Evolutionary conservation across 352 stramenopile genomes (phyloP).

Genomic region (Phytophthora litchii): DNA sequence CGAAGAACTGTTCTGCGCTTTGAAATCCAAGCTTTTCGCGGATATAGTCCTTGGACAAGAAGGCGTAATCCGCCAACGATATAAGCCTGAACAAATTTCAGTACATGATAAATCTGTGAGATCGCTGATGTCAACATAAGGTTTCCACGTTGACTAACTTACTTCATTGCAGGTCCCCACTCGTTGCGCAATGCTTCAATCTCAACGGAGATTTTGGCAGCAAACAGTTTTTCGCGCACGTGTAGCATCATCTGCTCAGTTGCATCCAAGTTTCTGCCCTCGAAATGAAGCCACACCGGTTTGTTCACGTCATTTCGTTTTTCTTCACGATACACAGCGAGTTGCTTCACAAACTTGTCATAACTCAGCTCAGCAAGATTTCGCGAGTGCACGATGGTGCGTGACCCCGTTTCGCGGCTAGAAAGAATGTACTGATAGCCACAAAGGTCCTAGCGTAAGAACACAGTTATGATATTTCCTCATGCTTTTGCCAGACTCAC

Average conservation of each 20-base stretch:
- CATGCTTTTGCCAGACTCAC: constrained; percentile 26
- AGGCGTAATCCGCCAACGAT: constrained; percentile 42
- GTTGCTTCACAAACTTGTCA: constrained; percentile 38
- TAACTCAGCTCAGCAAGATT: constrained; percentile 54
- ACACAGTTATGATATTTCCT: too few species aligned
- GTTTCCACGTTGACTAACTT: constrained; percentile 5
- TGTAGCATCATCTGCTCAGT: constrained; percentile 57
- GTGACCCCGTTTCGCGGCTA: constrained; percentile 57
- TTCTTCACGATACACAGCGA: constrained; percentile 12
- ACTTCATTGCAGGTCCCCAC: constrained; percentile 54
- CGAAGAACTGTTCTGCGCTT: constrained; percentile 46
- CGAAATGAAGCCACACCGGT: constrained; percentile 64
- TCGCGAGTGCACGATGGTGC: constrained; percentile 68
- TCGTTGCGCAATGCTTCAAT: constrained; percentile 69
- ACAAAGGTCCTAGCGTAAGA: constrained; percentile 5
- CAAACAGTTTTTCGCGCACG: constrained; percentile 22
- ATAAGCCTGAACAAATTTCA: constrained; percentile 36
- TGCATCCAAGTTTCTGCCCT: constrained; percentile 60
- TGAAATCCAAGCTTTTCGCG: constrained; percentile 52
- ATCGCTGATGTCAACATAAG: background rate
- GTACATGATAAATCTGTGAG: background rate
- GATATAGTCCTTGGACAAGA: constrained; percentile 79
- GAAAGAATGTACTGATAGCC: constrained; percentile 58
- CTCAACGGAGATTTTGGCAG: constrained; percentile 57
- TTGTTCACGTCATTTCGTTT: background rate